Conservation (phyloP, 2,329 filamentous ascomycete genomes). For the Fusarium sp. region DNA sequence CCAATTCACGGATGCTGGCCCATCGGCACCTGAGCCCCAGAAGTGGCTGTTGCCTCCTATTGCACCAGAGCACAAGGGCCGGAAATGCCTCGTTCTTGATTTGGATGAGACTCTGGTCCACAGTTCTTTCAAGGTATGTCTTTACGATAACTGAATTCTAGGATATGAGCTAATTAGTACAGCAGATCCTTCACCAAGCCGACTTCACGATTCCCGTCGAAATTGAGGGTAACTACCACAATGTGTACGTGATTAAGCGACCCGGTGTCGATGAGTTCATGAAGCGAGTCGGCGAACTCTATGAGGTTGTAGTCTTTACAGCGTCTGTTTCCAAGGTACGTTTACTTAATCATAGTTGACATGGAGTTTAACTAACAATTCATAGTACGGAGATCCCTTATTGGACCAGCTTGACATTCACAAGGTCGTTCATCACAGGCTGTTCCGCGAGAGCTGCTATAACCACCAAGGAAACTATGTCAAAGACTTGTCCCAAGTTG, state of each 20-base stretch:
- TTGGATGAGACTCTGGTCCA: slow-evolving; percentile 97
- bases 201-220: slow-evolving; percentile 99
- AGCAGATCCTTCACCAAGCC: slow-evolving; percentile 93
- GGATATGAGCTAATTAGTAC: slow-evolving; percentile 40
- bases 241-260: slow-evolving; percentile 99
- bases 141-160: neutral
- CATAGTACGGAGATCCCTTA: slow-evolving; percentile 92
- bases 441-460: slow-evolving; percentile 98
- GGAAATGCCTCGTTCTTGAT: slow-evolving; percentile 95
- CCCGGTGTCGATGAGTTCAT: slow-evolving; percentile 99
- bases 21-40: slow-evolving; percentile 59
- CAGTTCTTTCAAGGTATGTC: slow-evolving; percentile 93
- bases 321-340: slow-evolving; percentile 95
- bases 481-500: slow-evolving; percentile 97
- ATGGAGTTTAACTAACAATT: slow-evolving; percentile 41
- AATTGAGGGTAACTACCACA: slow-evolving; percentile 98
- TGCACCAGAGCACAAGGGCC: slow-evolving; percentile 81
- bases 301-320: slow-evolving; percentile 98
- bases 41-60: slow-evolving; percentile 87
- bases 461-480: slow-evolving; percentile 99
- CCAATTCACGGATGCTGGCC: slow-evolving; percentile 58
- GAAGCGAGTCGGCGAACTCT: slow-evolving; percentile 97
- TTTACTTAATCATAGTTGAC: neutral
- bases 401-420: slow-evolving; percentile 98
- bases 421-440: slow-evolving; percentile 91